Evolutionary conservation across 176 grass and related monocot species (phyloP).

Genomic region (Zoysia pacifica): DNA sequence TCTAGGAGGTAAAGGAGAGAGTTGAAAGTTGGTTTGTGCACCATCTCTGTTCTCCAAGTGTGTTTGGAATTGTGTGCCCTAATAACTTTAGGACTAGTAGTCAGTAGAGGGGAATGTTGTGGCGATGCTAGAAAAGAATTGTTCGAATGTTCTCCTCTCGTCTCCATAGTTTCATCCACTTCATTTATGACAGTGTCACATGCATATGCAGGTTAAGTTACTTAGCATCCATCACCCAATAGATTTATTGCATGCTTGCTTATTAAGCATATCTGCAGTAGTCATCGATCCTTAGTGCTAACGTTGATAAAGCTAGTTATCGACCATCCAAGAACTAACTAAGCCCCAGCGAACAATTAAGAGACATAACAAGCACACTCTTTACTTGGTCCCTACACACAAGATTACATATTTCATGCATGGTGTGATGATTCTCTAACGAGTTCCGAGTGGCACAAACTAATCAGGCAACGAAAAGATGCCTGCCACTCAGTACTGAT

Average conservation of each 20-base stretch:
- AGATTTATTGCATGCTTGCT: slow-evolving; percentile 1
- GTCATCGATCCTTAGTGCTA: background rate
- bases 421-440: slow-evolving; percentile 40
- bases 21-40: slow-evolving; percentile 31
- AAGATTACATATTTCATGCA: slow-evolving; percentile 6
- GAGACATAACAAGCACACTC: background rate
- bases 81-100: slow-evolving; percentile 47
- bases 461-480: slow-evolving; percentile 52
- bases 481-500: slow-evolving; percentile 43
- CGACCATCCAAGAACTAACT: background rate
- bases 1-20: slow-evolving; percentile 38
- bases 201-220: background rate
- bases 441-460: slow-evolving; percentile 42
- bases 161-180: slow-evolving; percentile 35
- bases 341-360: background rate
- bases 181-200: slow-evolving; percentile 41
- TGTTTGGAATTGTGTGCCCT: slow-evolving; percentile 61
- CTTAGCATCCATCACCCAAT: background rate
- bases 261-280: background rate
- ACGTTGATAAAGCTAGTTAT: background rate
- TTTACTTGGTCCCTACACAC: slow-evolving; percentile 37
- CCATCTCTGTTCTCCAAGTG: slow-evolving; percentile 35
- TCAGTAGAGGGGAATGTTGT: slow-evolving; percentile 43
- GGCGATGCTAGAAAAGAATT: slow-evolving; percentile 19
- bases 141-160: slow-evolving; percentile 47